Conservation (phyloP, 176 grass and related monocot species). For the Oryza coarctata region DNA sequence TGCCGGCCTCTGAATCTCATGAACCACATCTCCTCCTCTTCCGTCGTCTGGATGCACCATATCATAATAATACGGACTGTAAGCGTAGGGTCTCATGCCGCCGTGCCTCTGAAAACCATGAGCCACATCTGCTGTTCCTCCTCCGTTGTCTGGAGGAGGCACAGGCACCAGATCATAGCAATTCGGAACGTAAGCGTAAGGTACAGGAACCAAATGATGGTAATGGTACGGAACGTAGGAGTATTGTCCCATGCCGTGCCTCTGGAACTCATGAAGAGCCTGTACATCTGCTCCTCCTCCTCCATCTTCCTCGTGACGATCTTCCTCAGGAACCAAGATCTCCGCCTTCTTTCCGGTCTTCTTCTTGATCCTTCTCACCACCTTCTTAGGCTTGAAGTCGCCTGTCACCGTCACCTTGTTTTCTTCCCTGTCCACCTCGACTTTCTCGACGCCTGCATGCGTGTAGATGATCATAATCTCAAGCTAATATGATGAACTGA, state of each 20-base stretch:
- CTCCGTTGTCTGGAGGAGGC: too few species aligned
- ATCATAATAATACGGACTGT: not conserved
- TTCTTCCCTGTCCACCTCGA: slow-evolving; percentile 46
- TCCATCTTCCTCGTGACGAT: not conserved
- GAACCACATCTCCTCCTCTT: not conserved
- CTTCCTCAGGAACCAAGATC: slow-evolving; percentile 18
- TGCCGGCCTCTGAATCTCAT: slow-evolving; percentile 8
- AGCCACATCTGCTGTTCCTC: too few species aligned
- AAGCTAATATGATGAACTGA: not conserved
- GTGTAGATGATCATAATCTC: not conserved
- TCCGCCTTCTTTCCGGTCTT: slow-evolving; percentile 42
- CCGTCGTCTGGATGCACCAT: slow-evolving; percentile 12
- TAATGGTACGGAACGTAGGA: too few species aligned
- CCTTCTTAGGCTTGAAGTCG: slow-evolving; percentile 21
- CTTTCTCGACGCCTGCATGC: slow-evolving; percentile 33
- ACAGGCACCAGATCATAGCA: too few species aligned
- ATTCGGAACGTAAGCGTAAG: too few species aligned
- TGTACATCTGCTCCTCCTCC: not conserved
- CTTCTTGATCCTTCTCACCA: slow-evolving; percentile 47
- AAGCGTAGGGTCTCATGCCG: not conserved
- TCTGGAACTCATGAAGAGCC: not conserved
- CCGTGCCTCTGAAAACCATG: not conserved
- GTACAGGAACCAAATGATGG: too few species aligned
- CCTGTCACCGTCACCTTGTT: slow-evolving; percentile 51
- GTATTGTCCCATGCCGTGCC: not conserved